Percentiles rank a stretch among this genome's conserved stretches.
These are phyloP conservation scores for Candida takata DNA, from an alignment of 805 yeast species.

Conservation along the genomic window DNA sequence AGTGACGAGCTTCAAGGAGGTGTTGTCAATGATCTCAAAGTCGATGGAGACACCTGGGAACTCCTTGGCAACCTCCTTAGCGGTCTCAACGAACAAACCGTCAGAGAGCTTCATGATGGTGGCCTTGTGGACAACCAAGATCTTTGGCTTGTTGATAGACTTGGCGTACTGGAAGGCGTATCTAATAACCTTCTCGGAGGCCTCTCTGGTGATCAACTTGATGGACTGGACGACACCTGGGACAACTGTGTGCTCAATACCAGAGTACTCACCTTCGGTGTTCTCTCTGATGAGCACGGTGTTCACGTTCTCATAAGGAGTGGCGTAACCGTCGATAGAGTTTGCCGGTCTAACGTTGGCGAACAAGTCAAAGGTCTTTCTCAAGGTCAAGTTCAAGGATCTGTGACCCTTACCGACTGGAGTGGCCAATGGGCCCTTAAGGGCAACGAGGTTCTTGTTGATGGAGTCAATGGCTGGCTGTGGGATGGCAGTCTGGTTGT, in stretches of 20 bases:
- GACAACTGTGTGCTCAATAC: slow-evolving; percentile 95
- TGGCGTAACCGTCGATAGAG: slow-evolving; percentile 87
- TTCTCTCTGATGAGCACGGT: slow-evolving; percentile 96
- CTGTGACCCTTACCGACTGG: slow-evolving; percentile 99
- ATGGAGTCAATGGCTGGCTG: slow-evolving; percentile 87
- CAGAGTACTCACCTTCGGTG: slow-evolving; percentile 99
- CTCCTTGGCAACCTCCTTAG: slow-evolving; percentile 82
- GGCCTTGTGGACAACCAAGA: slow-evolving; percentile 95
- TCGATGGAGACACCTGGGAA: slow-evolving; percentile 84
- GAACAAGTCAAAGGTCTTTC: slow-evolving; percentile 92
- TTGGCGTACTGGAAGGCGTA: slow-evolving; percentile 96
- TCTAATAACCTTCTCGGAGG: slow-evolving; percentile 93
- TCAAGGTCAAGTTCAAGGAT: slow-evolving; percentile 92
- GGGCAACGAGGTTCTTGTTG: slow-evolving; percentile 87
- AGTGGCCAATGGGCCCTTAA: slow-evolving; percentile 97
- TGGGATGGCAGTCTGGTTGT: slow-evolving; percentile 92
- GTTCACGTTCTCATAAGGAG: slow-evolving; percentile 76
- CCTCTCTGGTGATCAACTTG: slow-evolving; percentile 93
- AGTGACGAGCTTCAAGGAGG: slow-evolving; percentile 82
- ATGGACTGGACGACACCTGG: slow-evolving; percentile 99
- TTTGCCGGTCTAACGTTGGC: slow-evolving; percentile 98
- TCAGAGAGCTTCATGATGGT: slow-evolving; percentile 97
- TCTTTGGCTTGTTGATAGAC: slow-evolving; percentile 79
- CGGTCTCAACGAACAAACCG: slow-evolving; percentile 91
- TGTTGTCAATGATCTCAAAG: slow-evolving; percentile 90